phyloP scores from a whole-genome alignment of 305 asterid species.

The Solanum hybrid region DNA sequence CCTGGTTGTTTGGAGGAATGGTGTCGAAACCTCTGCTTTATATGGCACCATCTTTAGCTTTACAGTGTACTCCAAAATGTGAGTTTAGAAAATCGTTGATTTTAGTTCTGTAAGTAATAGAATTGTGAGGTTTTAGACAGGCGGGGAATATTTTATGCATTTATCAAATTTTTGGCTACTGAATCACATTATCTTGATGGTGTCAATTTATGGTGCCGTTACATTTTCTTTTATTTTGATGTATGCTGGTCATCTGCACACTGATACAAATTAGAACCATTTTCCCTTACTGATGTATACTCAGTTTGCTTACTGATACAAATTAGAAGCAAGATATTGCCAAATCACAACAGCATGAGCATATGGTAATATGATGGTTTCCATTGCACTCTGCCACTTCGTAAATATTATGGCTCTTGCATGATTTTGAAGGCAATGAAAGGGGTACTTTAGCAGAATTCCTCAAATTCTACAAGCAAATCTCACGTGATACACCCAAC shows the following conservation, averaged over 20 bases:
- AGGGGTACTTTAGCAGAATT: background rate
- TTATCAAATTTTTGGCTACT: background rate
- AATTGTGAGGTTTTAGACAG: background rate
- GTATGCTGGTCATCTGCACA: background rate
- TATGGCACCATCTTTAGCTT: background rate
- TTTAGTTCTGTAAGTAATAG: background rate
- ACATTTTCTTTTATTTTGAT: background rate
- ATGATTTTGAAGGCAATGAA: background rate
- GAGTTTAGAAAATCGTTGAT: background rate
- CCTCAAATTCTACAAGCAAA: background rate
- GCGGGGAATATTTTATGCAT: background rate
- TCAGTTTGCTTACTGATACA: background rate
- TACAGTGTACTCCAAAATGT: background rate
- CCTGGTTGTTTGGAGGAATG: background rate
- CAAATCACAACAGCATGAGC: background rate
- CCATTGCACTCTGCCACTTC: background rate
- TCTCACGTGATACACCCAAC: background rate
- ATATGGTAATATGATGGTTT: background rate
- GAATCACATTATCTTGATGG: background rate
- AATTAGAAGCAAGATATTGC: background rate
- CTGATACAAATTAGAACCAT: background rate
- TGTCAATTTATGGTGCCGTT: background rate
- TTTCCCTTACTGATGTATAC: background rate
- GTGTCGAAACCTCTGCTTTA: background rate
- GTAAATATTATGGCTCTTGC: background rate